These are phyloP conservation scores for Fusarium irregulare DNA, from an alignment of 2,329 filamentous ascomycete genomes.

Conservation along the genomic window DNA sequence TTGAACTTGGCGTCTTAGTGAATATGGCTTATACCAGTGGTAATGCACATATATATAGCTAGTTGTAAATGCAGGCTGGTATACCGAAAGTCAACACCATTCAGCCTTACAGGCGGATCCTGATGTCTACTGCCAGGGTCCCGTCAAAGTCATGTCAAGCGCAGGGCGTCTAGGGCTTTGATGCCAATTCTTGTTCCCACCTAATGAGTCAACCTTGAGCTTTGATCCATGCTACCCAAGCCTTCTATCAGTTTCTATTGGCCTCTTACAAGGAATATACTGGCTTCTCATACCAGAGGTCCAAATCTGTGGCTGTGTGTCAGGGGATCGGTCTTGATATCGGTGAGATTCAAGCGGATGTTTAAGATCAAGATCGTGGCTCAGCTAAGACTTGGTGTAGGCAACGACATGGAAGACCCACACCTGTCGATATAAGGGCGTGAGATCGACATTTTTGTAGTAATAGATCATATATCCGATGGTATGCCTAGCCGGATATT, in stretches of 20 bases:
- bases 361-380: constrained; percentile 7
- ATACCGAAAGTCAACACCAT: neutral
- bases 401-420: constrained; percentile 9
- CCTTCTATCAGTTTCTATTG: constrained; percentile 3
- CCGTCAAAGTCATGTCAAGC: constrained; percentile 28
- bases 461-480: neutral
- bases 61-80: neutral
- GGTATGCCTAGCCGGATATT: neutral
- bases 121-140: neutral
- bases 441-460: neutral
- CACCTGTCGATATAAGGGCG: constrained; percentile 42
- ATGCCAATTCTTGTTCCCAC: neutral
- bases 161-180: constrained; percentile 35
- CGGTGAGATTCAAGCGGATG: neutral
- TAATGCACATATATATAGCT: constrained; percentile 16
- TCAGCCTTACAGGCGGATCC: constrained; percentile 39
- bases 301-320: neutral
- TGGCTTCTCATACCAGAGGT: neutral
- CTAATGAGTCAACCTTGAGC: constrained; percentile 22
- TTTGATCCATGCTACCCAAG: neutral
- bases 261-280: neutral
- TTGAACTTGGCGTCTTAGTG: neutral
- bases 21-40: neutral
- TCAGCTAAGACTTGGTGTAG: constrained; percentile 5
- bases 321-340: neutral